Evolutionary conservation across 202 grass and related monocot genomes (phyloP), one percentile per base, ranked within the genome.

Genomic region (Brachypodium distachyon): DNA sequence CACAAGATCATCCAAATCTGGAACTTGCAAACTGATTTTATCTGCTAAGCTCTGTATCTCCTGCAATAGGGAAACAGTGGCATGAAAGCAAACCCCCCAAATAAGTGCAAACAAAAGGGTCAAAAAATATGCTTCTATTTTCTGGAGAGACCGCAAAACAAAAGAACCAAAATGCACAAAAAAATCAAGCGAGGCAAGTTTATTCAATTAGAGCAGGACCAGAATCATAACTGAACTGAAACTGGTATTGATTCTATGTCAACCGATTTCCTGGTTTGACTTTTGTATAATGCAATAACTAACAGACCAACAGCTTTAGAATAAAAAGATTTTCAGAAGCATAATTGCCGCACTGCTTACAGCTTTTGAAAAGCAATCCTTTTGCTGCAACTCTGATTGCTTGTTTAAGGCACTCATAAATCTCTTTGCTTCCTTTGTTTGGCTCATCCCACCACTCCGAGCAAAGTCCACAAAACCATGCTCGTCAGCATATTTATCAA

Each of bases 361-460:
- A 46, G 84, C 63, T 81, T 72, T 85, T 16, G 94, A 90, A 78
- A 94, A 98, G 23, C 32, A 85, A 81, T 90, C 65, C 22, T 87
- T 98, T 59, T 80, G 82, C 22, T 81, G 75, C 77, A 84, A 84
- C 47, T 98, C 95, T 9, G 87, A 90, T 86, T 94, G 67, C 46
- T 90, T 85, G 53, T 90, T 82, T 54, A 94, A 82, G 12, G 83
- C 87, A 61, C 58, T 92, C 41, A 92, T 1, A 80, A 97, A 81
- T 44, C 18, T 87, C 29, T 36, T 98, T 51, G 70, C 48, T 44
- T 86, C 85, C 85, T 98, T 94, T 17, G 36, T 72, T 23, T 82
- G 82, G 77, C 91, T 98, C 95, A 98, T 94, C 42, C 95, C 95
- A 82, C 87, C 82, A 19, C 94, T 97, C 16, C 91, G 83, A 87